Base-by-base conservation (phyloP, 805 yeast genomes). In the Candida quercuum region DNA sequence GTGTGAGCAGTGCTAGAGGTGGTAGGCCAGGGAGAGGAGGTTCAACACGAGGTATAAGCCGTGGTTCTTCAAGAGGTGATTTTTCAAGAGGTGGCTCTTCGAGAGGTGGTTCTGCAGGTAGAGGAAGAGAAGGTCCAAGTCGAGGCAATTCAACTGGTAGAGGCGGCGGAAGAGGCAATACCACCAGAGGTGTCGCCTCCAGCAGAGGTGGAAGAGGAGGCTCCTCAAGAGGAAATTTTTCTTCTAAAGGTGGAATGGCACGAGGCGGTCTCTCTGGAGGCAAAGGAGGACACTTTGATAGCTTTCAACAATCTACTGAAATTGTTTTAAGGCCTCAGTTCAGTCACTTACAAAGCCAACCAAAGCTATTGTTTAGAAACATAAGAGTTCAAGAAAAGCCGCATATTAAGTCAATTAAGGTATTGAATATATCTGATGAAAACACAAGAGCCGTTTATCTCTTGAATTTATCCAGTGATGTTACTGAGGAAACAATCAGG, bases 361-460 rank as follows among this genome's bases (percentile, higher is more conserved):
- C 19, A 12, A 14, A 14, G 11, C 24, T 11, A 22, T 8, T 9
- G 11, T 22, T 22, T 22, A 11, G 12, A n/a, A 27, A 16, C 7
- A 14, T 15, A 5, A 6, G 13, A 4, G 10, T 22, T 5, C 7
- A 12, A 12, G 32, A 14, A 14, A 15, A 28, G 12, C 39, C 41
- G 24, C 22, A 16, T 8, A 35, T 28, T n/a, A 35, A 32, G 3
- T 13, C 23, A 5, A 13, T 38, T 6, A 39, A 39, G 29, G 31
- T 47, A 4, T 35, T 47, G 30, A 47, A 42, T 25, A 30, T 45
- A 18, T 38, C 42, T 16, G 45, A 42, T 6, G 32, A 22, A 11
- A 29, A 37, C 3, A 42, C 47, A 4, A 30, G 37, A 16, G 45
- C 51, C 13, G 45, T 47, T 12, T 47, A 42, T n/a, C 22, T 42